phyloP scores from a whole-genome alignment of 2,329 filamentous ascomycete genomes.

The Rugonectria rugulosa region DNA sequence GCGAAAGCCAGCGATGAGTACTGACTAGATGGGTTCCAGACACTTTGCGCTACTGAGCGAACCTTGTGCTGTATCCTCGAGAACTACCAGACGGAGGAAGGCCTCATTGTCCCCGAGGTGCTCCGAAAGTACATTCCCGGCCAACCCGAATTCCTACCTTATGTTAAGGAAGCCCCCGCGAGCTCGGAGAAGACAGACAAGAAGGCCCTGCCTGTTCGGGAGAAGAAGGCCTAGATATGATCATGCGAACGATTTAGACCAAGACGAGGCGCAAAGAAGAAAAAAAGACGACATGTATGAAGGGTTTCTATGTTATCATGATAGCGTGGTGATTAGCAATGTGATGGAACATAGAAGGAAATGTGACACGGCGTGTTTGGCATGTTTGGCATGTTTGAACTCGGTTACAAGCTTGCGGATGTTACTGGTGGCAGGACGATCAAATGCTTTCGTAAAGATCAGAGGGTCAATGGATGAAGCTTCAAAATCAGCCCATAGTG shows the following conservation, averaged over 20 bases:
- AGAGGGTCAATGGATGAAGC: no score
- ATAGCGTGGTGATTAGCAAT: constrained; percentile 7
- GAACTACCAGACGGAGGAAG: constrained; percentile 94
- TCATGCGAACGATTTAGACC: constrained; percentile 26
- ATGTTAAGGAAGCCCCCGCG: constrained; percentile 84
- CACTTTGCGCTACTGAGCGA: constrained; percentile 87
- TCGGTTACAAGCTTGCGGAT: no score
- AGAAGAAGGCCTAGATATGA: constrained; percentile 36
- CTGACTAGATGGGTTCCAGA: constrained; percentile 46
- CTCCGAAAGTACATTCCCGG: constrained; percentile 91
- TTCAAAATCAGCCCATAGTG: no score
- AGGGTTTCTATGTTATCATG: constrained; percentile 17
- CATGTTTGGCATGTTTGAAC: no score
- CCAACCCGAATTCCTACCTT: constrained; percentile 87
- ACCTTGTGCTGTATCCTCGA: constrained; percentile 94
- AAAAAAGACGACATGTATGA: constrained; percentile 9
- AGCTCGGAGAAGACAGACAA: constrained; percentile 52
- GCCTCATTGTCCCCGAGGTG: constrained; percentile 80
- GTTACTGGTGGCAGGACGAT: no score
- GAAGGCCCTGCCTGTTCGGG: constrained; percentile 38
- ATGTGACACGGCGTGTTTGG: neutral
- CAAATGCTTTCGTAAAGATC: no score
- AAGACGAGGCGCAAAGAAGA: constrained; percentile 21
- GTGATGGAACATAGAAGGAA: constrained; percentile 12
- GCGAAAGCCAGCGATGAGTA: neutral